phyloP scores from a whole-genome alignment of 2,329 filamentous ascomycete species.

The Paracoccidioides brasiliensis region DNA sequence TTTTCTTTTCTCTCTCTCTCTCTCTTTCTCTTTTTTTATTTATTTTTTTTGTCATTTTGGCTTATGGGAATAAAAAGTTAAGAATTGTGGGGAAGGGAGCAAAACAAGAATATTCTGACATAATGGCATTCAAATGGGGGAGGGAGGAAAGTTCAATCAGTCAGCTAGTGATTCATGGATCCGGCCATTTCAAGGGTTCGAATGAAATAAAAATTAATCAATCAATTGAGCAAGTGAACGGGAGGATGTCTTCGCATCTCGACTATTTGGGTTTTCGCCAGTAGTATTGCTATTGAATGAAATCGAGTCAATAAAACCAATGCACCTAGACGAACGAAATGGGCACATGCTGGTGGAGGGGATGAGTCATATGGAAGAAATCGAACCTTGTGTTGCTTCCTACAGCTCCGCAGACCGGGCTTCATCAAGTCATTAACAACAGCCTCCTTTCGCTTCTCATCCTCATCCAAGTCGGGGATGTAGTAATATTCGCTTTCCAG shows the following conservation, averaged over 20 bases:
- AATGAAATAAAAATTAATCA: not conserved
- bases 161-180: not conserved
- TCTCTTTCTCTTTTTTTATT: not conserved
- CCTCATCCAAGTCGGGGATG: slow-evolving; percentile 70
- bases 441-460: slow-evolving; percentile 63
- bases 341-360: not conserved
- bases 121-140: not conserved
- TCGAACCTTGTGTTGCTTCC: slow-evolving; percentile 93
- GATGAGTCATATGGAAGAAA: not conserved
- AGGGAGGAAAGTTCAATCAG: not conserved
- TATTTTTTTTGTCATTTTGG: no score
- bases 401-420: slow-evolving; percentile 74
- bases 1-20: no score
- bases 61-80: not conserved
- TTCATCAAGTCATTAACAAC: slow-evolving; percentile 79
- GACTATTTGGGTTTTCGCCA: slow-evolving; percentile 48
- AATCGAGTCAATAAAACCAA: slow-evolving; percentile 13
- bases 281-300: slow-evolving; percentile 49
- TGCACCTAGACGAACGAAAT: not conserved
- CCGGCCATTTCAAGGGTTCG: not conserved
- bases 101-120: slow-evolving; percentile 10
- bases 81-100: not conserved
- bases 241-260: not conserved
- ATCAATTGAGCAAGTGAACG: no score
- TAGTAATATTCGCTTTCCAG: slow-evolving; percentile 98